phyloP scores from a whole-genome alignment of 352 stramenopile genomes.

The Elongisporangium anandrum region DNA sequence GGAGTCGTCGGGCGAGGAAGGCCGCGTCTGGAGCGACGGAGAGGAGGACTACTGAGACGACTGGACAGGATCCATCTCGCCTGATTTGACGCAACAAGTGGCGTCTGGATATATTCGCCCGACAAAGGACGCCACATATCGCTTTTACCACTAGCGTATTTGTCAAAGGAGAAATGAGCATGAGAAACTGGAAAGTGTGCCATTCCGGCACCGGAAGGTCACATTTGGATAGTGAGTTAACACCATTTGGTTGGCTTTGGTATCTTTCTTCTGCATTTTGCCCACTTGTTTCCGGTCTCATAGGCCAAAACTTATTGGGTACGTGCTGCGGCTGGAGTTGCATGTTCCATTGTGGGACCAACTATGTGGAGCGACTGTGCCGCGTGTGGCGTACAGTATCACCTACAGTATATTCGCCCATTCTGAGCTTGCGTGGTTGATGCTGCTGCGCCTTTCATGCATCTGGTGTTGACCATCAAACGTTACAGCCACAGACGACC shows the following conservation, averaged over 20 bases:
- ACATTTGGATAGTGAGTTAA: no score
- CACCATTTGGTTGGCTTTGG: no score
- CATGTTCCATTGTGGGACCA: neutral
- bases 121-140: neutral
- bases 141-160: neutral
- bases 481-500: neutral
- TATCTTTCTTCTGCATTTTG: no score
- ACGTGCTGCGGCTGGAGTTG: neutral
- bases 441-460: neutral
- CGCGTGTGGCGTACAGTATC: neutral
- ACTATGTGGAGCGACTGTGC: neutral
- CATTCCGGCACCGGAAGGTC: no score
- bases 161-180: no score
- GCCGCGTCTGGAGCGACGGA: slow-evolving; percentile 20
- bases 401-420: no score
- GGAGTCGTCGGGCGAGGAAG: slow-evolving; percentile 49
- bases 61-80: neutral
- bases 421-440: no score
- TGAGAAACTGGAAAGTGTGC: no score
- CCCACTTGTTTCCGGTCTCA: neutral
- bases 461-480: neutral
- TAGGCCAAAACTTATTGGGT: neutral
- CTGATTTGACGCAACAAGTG: neutral
- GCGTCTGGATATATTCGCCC: neutral
- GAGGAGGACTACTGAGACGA: neutral